A percentile compares a stretch with the other conserved stretches of the same genome.
phyloP scores from a whole-genome alignment of 768 basidiomycete genomes.

The Peribolospora kevripleyi region DNA sequence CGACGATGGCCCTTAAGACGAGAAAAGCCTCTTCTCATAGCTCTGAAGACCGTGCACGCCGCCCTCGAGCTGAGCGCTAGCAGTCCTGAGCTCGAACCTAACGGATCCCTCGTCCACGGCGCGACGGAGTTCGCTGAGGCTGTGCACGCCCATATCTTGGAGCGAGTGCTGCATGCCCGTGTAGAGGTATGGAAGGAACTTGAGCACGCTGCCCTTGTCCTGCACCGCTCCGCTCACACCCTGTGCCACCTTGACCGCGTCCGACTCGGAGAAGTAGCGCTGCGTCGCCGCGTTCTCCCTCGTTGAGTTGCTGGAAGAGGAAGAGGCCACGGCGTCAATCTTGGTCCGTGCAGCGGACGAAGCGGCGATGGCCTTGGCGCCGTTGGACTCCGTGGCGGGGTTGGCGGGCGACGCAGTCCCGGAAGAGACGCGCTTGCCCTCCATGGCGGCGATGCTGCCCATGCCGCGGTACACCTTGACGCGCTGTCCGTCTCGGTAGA shows the following conservation, averaged over 20 bases:
- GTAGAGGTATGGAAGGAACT: conserved; percentile 47
- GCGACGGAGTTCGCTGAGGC: conserved; percentile 38
- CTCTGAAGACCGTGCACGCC: conserved; percentile 89
- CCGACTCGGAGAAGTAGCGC: conserved; percentile 81
- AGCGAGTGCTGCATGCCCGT: conserved; percentile 54
- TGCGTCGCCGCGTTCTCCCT: conserved; percentile 68
- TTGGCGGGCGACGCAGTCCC: conserved; percentile 34
- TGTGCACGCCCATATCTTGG: conserved; percentile 69
- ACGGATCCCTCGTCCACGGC: conserved; percentile 42
- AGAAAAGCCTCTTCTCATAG: conserved; percentile 30
- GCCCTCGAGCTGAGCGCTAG: conserved; percentile 85
- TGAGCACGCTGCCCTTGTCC: conserved; percentile 84
- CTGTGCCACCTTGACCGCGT: conserved; percentile 84
- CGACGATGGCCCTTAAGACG: not conserved
- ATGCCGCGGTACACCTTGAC: conserved; percentile 98
- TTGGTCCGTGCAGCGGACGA: conserved; percentile 8
- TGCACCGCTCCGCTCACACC: conserved; percentile 90
- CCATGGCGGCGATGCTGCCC: conserved; percentile 49
- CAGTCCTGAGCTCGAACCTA: conserved; percentile 76
- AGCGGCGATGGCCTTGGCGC: conserved; percentile 11
- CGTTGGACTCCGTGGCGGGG: conserved; percentile 19
- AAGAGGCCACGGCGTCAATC: conserved; percentile 12
- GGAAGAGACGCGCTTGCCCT: conserved; percentile 7
- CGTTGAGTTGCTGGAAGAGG: conserved; percentile 7
- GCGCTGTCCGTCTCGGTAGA: conserved; percentile 95